A percentile compares a stretch with the other conserved stretches of the same genome.
phyloP scores from a whole-genome alignment of 768 basidiomycete genomes.

The Chlorophyllum brunneum region DNA sequence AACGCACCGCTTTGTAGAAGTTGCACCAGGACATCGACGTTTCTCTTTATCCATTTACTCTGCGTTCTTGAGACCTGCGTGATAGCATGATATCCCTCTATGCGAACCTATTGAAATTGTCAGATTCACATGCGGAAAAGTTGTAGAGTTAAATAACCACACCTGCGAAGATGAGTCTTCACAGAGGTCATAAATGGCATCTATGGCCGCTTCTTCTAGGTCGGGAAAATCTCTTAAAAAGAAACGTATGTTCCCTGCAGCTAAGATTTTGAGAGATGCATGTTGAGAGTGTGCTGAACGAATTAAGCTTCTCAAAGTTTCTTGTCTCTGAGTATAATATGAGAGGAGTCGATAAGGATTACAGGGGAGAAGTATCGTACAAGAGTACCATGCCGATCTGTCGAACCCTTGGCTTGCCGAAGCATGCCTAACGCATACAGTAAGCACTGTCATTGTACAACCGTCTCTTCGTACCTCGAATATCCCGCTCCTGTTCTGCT shows the following conservation, averaged over 20 bases:
- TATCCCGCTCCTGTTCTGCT: constrained; percentile 34
- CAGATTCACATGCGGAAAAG: background rate
- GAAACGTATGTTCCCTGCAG: constrained; percentile 50
- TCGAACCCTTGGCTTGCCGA: constrained; percentile 37
- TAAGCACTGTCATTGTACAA: background rate
- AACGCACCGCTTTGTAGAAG: constrained; percentile 67
- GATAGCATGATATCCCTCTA: constrained; percentile 63
- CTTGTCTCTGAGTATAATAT: constrained; percentile 37
- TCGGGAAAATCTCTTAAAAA: constrained; percentile 69
- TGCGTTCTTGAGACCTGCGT: constrained; percentile 42
- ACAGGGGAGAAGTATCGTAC: background rate
- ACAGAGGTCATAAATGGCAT: constrained; percentile 76
- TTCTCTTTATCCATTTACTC: constrained; percentile 60
- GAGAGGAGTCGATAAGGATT: background rate
- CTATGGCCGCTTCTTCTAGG: constrained; percentile 70
- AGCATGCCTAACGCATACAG: constrained; percentile 31
- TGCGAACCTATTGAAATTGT: constrained; percentile 48
- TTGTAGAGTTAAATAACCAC: constrained; percentile 13
- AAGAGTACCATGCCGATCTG: constrained; percentile 18
- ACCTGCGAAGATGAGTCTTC: constrained; percentile 62
- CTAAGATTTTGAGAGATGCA: constrained; percentile 48
- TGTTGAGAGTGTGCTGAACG: constrained; percentile 46
- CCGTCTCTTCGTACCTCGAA: constrained; percentile 23
- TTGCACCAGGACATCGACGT: constrained; percentile 74
- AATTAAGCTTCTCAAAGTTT: constrained; percentile 50